These are phyloP conservation scores for Fusarium redolens DNA, from an alignment of 2,329 filamentous ascomycete species.

Conservation along the genomic window DNA sequence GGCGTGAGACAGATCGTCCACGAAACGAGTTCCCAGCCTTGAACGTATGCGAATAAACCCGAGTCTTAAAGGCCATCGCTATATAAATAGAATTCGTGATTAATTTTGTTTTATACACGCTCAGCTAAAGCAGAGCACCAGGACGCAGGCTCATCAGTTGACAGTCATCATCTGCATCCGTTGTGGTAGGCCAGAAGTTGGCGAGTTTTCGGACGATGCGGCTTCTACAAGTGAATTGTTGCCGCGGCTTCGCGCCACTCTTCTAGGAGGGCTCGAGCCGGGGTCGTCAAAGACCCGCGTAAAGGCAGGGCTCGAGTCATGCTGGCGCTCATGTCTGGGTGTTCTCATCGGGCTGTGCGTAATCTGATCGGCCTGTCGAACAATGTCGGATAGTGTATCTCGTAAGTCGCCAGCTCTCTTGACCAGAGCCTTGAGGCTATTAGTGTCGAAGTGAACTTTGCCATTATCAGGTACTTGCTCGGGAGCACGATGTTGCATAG, in stretches of 20 bases:
- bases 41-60: slow-evolving; percentile 32
- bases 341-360: slow-evolving; percentile 67
- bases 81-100: slow-evolving; percentile 51
- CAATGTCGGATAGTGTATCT: slow-evolving; percentile 68
- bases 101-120: slow-evolving; percentile 47
- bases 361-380: slow-evolving; percentile 69
- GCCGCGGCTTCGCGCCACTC: slow-evolving; percentile 63
- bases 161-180: slow-evolving; percentile 75
- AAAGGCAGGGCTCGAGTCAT: slow-evolving; percentile 74
- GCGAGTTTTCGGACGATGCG: slow-evolving; percentile 64
- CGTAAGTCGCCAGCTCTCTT: slow-evolving; percentile 70
- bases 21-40: slow-evolving; percentile 18
- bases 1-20: slow-evolving; percentile 11
- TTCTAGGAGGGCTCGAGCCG: slow-evolving; percentile 64
- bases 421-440: slow-evolving; percentile 74
- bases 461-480: slow-evolving; percentile 54
- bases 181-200: slow-evolving; percentile 61
- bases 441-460: slow-evolving; percentile 73
- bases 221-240: slow-evolving; percentile 63
- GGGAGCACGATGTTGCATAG: slow-evolving; percentile 67
- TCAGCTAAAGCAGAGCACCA: slow-evolving; percentile 35
- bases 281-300: slow-evolving; percentile 74
- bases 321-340: slow-evolving; percentile 56
- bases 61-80: slow-evolving; percentile 49
- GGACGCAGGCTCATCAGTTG: slow-evolving; percentile 52